Conservation (phyloP, 2,329 filamentous ascomycete species). For the Calonectria fujianensis region DNA sequence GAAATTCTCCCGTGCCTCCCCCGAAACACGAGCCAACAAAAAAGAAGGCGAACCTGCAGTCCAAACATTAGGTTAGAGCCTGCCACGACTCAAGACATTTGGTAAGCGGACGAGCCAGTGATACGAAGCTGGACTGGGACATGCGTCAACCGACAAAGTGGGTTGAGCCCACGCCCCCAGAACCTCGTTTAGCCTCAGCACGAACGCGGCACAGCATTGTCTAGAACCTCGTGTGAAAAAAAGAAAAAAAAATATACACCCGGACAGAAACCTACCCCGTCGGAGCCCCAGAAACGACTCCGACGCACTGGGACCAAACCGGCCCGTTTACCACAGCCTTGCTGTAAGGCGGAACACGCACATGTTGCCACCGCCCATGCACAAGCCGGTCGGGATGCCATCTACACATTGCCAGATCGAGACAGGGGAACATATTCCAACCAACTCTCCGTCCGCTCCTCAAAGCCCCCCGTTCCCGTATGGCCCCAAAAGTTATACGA, state of each 20-base stretch:
- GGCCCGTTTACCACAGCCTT: constrained; percentile 20
- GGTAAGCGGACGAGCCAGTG: background rate
- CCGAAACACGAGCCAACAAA: background rate
- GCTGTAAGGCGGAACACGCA: constrained; percentile 20
- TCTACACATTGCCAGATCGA: constrained; percentile 10
- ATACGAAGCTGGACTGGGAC: constrained; percentile 7
- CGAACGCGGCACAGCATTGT: constrained; percentile 12
- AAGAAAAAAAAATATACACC: background rate
- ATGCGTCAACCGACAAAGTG: constrained; percentile 1
- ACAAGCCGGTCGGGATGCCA: constrained; percentile 6
- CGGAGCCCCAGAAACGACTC: constrained; percentile 25
- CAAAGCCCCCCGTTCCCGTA: background rate
- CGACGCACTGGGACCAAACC: constrained; percentile 19
- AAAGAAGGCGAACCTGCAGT: background rate
- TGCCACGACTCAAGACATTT: background rate
- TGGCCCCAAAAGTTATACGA: background rate
- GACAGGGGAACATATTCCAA: background rate
- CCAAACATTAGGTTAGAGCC: background rate
- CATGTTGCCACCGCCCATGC: constrained; percentile 22
- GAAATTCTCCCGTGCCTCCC: no score
- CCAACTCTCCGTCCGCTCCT: background rate
- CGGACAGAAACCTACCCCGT: background rate
- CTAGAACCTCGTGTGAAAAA: constrained; percentile 8
- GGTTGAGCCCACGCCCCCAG: background rate
- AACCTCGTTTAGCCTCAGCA: constrained; percentile 23